Conservation (phyloP, 2,329 filamentous ascomycete species). For the Pyricularia sp. region DNA sequence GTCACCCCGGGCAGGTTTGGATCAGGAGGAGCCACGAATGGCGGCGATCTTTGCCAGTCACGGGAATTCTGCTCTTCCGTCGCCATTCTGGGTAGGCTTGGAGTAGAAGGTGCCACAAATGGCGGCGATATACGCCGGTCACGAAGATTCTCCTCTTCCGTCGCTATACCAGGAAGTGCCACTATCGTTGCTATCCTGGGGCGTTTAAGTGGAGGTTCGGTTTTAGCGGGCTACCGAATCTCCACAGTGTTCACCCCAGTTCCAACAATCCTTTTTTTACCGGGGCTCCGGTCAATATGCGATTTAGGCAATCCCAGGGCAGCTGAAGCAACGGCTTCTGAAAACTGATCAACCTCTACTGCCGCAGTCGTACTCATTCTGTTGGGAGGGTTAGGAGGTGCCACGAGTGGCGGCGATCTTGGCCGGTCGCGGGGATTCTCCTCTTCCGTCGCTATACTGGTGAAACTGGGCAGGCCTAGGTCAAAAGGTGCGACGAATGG, state of each 20-base stretch:
- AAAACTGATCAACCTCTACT: not conserved
- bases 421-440: not conserved
- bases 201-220: not conserved
- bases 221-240: not conserved
- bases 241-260: not conserved
- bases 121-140: not conserved
- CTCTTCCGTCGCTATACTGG: not conserved
- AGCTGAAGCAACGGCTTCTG: not conserved
- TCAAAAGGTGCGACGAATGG: not conserved
- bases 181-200: not conserved
- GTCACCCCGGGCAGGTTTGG: not conserved
- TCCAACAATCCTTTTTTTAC: not conserved
- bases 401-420: not conserved
- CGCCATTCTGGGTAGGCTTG: no score
- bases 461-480: not conserved
- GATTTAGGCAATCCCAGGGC: not conserved
- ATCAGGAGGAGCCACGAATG: not conserved
- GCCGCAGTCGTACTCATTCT: not conserved
- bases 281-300: not conserved
- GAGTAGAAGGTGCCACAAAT: not conserved
- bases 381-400: not conserved
- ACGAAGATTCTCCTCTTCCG: not conserved
- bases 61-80: not conserved
- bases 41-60: not conserved
- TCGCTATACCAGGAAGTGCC: not conserved